Conservation (phyloP, 2,329 filamentous ascomycete species). For the Pestalotiopsis sp. region DNA sequence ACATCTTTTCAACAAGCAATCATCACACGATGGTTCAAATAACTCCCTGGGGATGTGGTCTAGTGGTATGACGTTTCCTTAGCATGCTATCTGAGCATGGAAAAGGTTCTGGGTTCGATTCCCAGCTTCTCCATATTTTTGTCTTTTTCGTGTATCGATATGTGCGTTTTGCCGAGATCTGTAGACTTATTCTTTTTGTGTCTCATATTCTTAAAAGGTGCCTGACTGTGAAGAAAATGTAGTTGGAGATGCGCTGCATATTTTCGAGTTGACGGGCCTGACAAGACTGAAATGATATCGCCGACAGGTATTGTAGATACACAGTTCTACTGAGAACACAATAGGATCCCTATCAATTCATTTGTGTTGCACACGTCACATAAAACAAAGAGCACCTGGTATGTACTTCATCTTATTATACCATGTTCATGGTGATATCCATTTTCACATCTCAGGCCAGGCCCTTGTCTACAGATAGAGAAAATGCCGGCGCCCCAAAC, state of each 20-base stretch:
- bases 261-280: too few species aligned
- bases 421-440: neutral
- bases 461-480: neutral
- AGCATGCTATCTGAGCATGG: conserved; percentile 16
- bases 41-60: conserved; percentile 10
- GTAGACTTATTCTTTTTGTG: too few species aligned
- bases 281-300: too few species aligned
- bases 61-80: conserved; percentile 20
- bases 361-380: too few species aligned
- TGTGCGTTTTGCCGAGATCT: too few species aligned
- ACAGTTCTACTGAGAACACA: too few species aligned
- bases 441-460: neutral
- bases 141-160: neutral
- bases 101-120: conserved; percentile 20
- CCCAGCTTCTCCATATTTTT: conserved; percentile 18
- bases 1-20: neutral
- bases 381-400: too few species aligned
- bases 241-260: too few species aligned
- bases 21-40: neutral
- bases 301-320: too few species aligned
- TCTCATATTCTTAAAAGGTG: too few species aligned
- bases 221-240: too few species aligned
- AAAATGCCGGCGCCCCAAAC: neutral
- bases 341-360: too few species aligned
- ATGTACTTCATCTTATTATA: neutral